Evolutionary conservation across 345 rosid species (phyloP).

Genomic region (Eucalyptus albens): DNA sequence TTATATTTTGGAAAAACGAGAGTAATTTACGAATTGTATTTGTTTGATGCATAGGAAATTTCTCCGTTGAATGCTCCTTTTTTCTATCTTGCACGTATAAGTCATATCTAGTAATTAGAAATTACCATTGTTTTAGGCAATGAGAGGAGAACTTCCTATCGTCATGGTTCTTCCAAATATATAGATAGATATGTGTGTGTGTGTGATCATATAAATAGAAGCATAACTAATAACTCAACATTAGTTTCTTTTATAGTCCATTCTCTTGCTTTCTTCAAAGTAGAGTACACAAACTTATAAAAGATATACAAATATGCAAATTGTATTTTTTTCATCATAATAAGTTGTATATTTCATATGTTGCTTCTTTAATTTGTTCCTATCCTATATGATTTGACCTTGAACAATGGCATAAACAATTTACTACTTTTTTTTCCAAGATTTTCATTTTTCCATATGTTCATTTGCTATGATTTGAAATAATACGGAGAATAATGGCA

Average conservation of each 20-base stretch:
- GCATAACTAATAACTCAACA: not conserved
- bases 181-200: no score
- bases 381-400: not conserved
- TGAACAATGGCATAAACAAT: not conserved
- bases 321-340: not conserved
- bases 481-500: not conserved
- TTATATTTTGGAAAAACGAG: not conserved
- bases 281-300: not conserved
- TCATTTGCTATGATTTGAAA: not conserved
- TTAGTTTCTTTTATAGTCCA: not conserved
- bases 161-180: not conserved
- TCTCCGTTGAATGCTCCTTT: not conserved
- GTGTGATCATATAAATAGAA: not conserved
- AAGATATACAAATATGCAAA: not conserved
- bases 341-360: not conserved
- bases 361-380: not conserved
- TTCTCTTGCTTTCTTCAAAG: not conserved
- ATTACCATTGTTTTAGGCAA: not conserved
- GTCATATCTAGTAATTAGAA: not conserved
- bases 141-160: not conserved
- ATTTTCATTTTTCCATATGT: not conserved
- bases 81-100: not conserved
- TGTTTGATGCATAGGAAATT: not conserved
- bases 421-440: not conserved
- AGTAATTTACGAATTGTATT: not conserved